Evolutionary conservation across 1,284 basidiomycete genomes (phyloP).

Genomic region (Pseudozyma pruni): DNA sequence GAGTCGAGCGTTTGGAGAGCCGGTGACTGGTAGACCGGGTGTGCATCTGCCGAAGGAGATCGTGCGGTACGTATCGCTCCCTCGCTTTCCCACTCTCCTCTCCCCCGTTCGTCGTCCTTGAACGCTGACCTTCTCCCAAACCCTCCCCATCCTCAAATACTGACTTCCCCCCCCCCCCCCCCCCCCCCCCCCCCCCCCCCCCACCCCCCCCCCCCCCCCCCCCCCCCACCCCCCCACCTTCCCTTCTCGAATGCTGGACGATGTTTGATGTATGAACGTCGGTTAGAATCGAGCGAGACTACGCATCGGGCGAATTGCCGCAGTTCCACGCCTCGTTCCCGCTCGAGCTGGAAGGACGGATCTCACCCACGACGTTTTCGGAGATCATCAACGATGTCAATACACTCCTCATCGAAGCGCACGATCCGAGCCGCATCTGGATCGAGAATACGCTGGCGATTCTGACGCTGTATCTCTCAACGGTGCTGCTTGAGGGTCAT

Average conservation of each 20-base stretch:
- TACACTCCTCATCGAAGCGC: conserved; percentile 43
- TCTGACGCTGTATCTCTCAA: conserved; percentile 66
- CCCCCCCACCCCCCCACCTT: too few relatives aligned
- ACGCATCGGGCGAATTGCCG: conserved; percentile 79
- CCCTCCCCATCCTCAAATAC: too few relatives aligned
- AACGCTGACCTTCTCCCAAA: not conserved
- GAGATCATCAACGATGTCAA: conserved; percentile 61
- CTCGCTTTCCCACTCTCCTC: not conserved
- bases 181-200: too few relatives aligned
- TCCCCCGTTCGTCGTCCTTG: not conserved
- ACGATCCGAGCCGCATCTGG: conserved; percentile 35
- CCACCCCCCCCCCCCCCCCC: too few relatives aligned
- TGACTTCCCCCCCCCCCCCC: too few relatives aligned
- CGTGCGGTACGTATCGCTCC: conserved; percentile 68
- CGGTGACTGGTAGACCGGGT: conserved; percentile 81
- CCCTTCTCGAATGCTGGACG: too few relatives aligned
- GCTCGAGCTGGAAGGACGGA: conserved; percentile 76
- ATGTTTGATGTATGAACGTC: too few relatives aligned
- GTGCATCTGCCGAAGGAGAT: conserved; percentile 85
- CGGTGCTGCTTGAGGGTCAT: conserved; percentile 75
- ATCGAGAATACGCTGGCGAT: conserved; percentile 52
- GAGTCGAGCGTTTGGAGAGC: conserved; percentile 77
- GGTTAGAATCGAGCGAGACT: conserved; percentile 84
- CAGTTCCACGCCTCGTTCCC: conserved; percentile 83
- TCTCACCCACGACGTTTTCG: conserved; percentile 43